Evolutionary conservation across 805 yeast species (phyloP), one percentile per base, ranked within the genome.

Genomic region (Saccharomycodes ludwigii): DNA sequence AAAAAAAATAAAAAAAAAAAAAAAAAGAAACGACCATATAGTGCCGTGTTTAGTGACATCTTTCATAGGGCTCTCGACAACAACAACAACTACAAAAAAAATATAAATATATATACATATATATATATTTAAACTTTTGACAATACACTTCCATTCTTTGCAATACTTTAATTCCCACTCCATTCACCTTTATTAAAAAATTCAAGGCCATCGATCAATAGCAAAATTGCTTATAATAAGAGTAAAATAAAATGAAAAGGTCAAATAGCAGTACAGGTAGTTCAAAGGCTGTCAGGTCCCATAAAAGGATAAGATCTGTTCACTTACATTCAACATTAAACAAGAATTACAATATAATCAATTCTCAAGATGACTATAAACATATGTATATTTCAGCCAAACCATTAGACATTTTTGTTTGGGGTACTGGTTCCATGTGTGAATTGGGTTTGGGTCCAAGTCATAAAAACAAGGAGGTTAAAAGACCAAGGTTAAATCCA

Each of bases 381-480:
- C 44, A 47, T 42, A 17, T 56, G 43, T 41, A 60, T 31, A 29
- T 44, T 7, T 46, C 54, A 17, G 48, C 47, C 11, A 38, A 61
- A 17, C 66, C 70, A 14, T 58, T 88, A 33, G 91, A 85, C 48
- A 65, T 91, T 3, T 88, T 81, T 51, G 93, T 83, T 22, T 91
- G 94, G 80, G 99, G 99, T 24, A 72, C 93, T 2, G 98, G 98
- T 2, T 76, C 94, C 1, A 88, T 91, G 91, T 85, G 96, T 62
- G 98, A 91, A 53, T 65, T 91, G 18, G 99, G 99, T 2, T 63
- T 91, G n/a, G 99, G 98, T 1, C 97, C 97, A 7, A 70, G 65
- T n/a, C 83, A 94, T 2, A 78, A 69, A 42, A 88, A 84, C 22
- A 84, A 85, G 38, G 95, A 86, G 53, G 95, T 91, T 14, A 91